Percentiles rank a stretch among this genome's conserved stretches.
Conservation (phyloP, 2,329 filamentous ascomycete genomes). For the Pseudogymnoascus sp. region DNA sequence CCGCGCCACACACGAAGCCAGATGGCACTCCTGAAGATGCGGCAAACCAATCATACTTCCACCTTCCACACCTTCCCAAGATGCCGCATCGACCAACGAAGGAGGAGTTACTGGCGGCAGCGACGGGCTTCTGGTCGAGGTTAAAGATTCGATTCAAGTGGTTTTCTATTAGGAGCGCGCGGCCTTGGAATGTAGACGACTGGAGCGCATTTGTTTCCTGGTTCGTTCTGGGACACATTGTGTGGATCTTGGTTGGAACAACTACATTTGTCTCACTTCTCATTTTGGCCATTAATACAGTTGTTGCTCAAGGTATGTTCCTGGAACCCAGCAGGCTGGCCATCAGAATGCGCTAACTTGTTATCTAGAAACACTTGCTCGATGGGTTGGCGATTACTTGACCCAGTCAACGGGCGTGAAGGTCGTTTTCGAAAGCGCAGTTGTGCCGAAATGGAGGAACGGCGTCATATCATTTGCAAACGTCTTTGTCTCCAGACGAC, state of each 20-base stretch:
- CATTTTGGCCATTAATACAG: constrained; percentile 88
- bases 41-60: constrained; percentile 36
- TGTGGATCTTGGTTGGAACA: constrained; percentile 94
- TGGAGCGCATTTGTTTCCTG: constrained; percentile 93
- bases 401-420: constrained; percentile 89
- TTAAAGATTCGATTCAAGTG: constrained; percentile 92
- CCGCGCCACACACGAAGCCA: background rate
- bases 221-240: constrained; percentile 85
- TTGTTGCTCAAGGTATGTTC: constrained; percentile 75
- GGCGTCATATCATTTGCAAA: constrained; percentile 95
- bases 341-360: constrained; percentile 15
- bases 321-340: constrained; percentile 16
- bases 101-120: constrained; percentile 83
- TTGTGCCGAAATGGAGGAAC: constrained; percentile 91
- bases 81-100: constrained; percentile 85
- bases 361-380: constrained; percentile 69
- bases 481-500: constrained; percentile 86
- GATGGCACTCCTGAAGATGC: background rate
- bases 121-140: constrained; percentile 86
- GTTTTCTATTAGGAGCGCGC: constrained; percentile 87
- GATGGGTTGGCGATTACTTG: constrained; percentile 90
- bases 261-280: constrained; percentile 93
- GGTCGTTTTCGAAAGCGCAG: constrained; percentile 93
- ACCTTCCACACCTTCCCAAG: constrained; percentile 50
- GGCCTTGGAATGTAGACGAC: constrained; percentile 93